Base-by-base conservation (phyloP, 2,329 filamentous ascomycete genomes). In the Escovopsis sp. region DNA sequence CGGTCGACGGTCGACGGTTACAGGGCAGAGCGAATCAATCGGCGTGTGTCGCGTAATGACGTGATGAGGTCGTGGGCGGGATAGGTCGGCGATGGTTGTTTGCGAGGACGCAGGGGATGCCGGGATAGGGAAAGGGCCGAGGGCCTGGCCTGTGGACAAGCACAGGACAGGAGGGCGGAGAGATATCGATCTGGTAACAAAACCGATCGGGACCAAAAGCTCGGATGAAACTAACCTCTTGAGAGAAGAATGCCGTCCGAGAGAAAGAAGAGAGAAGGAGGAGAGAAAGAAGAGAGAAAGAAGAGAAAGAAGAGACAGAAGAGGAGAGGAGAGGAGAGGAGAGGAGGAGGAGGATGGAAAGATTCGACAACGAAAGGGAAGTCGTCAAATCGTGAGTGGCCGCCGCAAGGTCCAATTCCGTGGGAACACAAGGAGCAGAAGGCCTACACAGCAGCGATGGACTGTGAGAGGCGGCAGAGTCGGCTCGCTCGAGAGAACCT, bases 401-500 rank as follows among this genome's bases (percentile, higher is more conserved):
- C 45, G 42, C 45, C 37, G 40, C 38, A 44, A 33, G 15, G 15
- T 44, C 37, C 40, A 43, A 40, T 40, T 33, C 42, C 36, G 45
- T 45, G 33, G 43, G 45, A 42, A 47, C 43, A 47, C 45, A 40
- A 26, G 34, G 37, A 46, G 39, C 56, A 46, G 51, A 42, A 42
- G 47, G 49, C 54, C 55, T 48, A 45, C 48, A 47, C 51, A 54
- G 51, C 50, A 40, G 49, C 47, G 47, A 48, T 11, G 11, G 28
- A 30, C 28, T 30, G 49, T 53, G 51, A 52, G 49, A 55, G 58
- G 55, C 47, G 46, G 48, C 45, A 47, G 45, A 46, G 45, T 48
- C 44, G 37, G 48, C 55, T 60, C 54, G 54, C 55, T 55, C 53
- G 54, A 58, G 15, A 48, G 49, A 43, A 50, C 48, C 47, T 41